Base-by-base conservation (phyloP, 1,284 basidiomycete species). In the Gomphus bonarii region DNA sequence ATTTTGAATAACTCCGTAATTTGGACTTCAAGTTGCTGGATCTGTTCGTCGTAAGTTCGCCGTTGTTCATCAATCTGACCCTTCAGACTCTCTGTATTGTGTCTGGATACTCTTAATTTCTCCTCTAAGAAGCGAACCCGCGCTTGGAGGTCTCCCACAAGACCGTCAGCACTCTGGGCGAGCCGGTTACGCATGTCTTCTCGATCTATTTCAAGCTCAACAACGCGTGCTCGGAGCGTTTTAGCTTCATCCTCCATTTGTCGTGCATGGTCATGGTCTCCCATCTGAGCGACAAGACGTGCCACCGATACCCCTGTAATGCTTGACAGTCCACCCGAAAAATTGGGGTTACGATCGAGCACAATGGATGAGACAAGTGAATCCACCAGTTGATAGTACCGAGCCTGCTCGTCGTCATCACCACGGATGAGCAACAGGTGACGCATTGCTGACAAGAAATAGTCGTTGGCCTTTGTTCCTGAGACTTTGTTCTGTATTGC, bases 1-100 rank as follows among this genome's bases (percentile, higher is more conserved):
- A 95, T 95, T 62, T 88, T 80, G 75, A 95, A 97, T 18, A 97
- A 71, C 69, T 97, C 95, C 75, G 91, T 82, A 60, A 95, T 95
- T 74, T 97, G 91, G 7, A 88, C 79, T 68, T 97, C 93, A 16
- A 97, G 81, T 67, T 93, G 89, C 1, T 82, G 78, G 58, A 97
- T 91, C 61, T 86, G 84, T 61, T 93, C 88, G 65, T 95, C 90
- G 66, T 95, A 95, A 11, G 82, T 84, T 35, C 73, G 72, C 66
- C 87, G 89, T 75, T 95, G 91, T 50, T 81, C 80, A 60, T 84
- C 84, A 63, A 97, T 75, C 67, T 94, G 88, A 20, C 81, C 80
- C 64, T 91, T 86, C 5, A 92, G 73, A 51, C 84, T 77, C 28
- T 82, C 76, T 5, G 84, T 87, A 10, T 85, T 91, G 56, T 89